Evolutionary conservation across 139 green algal genomes (phyloP), one percentile per base, ranked within the genome.

Genomic region (Chlamydomonas urium): DNA sequence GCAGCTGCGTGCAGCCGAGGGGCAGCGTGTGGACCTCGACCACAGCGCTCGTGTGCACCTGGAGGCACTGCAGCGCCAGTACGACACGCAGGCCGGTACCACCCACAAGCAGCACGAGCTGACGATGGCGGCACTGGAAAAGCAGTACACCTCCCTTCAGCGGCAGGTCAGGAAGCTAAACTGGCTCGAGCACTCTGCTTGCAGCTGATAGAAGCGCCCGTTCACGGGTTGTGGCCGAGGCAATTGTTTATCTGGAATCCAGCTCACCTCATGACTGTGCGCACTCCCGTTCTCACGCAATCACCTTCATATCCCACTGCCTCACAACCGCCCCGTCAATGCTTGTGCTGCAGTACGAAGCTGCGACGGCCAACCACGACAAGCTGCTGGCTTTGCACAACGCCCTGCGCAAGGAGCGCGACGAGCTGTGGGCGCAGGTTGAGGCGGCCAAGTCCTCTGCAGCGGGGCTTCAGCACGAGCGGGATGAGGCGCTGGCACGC

Each of bases 381-480:
- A 70, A 70, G 38, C 36, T 70, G 33, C 37, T 70, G 63, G 63
- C 24, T 26, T 32, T 63, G 45, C 71, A 76, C 24, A 56, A 36
- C 5, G 33, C 47, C 24, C 50, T 83, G 72, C 77, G 77, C 33
- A 71, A 73, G 21, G 77, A 83, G 68, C 67, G 77, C 1, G 77
- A 83, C 31, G 62, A 65, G 50, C 72, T 83, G 67, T 76, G 61
- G 67, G 53, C 53, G 0, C 67, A 83, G 53, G 6, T 47, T 26
- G 66, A 83, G 47, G n/a, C n/a, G n/a, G n/a, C n/a, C n/a, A n/a
- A n/a, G n/a, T n/a, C n/a, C n/a, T n/a, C n/a, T 63, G 26, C 24
- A 8, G 10, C 53, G 24, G 10, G 17, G n/a, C 10, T 63, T 17
- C 60, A 67, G 60, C 31, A 31, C 10, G 63, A 70, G 63, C 35